A percentile compares a stretch with the other conserved stretches of the same genome.
phyloP scores from a whole-genome alignment of 352 stramenopile genomes.

The Globisporangium nunn region DNA sequence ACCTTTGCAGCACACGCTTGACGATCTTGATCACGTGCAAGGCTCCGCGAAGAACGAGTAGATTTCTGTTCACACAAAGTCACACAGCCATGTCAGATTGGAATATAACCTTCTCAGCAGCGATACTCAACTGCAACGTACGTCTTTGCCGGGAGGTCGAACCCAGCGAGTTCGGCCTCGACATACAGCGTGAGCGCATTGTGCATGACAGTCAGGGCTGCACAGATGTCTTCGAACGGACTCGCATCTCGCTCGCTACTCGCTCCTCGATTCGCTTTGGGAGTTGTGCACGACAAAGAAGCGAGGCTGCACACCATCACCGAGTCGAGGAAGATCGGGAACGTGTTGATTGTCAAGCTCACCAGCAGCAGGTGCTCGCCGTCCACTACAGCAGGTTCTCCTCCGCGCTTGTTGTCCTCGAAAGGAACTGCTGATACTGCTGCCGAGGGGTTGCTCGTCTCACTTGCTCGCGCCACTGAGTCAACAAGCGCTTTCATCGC shows the following conservation, averaged over 20 bases:
- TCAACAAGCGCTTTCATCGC: slow-evolving; percentile 40
- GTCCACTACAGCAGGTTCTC: slow-evolving; percentile 19
- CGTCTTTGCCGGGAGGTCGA: slow-evolving; percentile 46
- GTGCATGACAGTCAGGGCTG: slow-evolving; percentile 28
- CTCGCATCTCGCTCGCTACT: slow-evolving; percentile 3
- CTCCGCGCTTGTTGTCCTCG: not conserved
- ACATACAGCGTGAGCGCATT: slow-evolving; percentile 42
- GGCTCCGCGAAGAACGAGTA: slow-evolving; percentile 31
- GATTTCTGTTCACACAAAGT: slow-evolving; percentile 15
- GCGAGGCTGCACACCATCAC: slow-evolving; percentile 44
- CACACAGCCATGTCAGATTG: not conserved
- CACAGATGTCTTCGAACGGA: slow-evolving; percentile 38
- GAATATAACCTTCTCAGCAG: not conserved
- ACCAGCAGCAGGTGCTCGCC: slow-evolving; percentile 62
- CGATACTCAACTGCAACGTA: slow-evolving; percentile 6
- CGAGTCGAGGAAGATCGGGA: slow-evolving; percentile 53
- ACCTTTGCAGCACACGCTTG: slow-evolving; percentile 30
- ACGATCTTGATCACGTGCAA: slow-evolving; percentile 29
- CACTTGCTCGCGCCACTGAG: slow-evolving; percentile 1
- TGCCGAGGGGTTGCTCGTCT: slow-evolving; percentile 10
- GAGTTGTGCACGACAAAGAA: slow-evolving; percentile 31
- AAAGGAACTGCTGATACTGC: slow-evolving; percentile 11
- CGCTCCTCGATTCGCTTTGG: slow-evolving; percentile 17
- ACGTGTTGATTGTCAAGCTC: slow-evolving; percentile 52
- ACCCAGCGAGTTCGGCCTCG: slow-evolving; percentile 37